Base-by-base conservation (phyloP, 495 filamentous ascomycete genomes). In the Aspergillus wentii region DNA sequence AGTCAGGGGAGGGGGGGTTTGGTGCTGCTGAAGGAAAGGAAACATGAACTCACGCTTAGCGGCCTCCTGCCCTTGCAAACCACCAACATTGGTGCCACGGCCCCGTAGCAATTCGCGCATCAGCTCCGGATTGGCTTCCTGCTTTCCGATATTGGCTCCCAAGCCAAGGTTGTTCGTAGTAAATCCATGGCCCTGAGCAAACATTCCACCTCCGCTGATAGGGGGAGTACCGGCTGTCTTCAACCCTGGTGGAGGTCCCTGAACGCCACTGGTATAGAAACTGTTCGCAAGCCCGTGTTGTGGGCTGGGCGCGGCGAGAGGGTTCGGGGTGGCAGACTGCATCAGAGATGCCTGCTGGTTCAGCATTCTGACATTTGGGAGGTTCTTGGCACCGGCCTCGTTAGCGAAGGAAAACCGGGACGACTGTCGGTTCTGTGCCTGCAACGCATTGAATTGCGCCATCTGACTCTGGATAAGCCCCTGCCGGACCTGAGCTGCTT, bases 41-140 rank as follows among this genome's bases (percentile, higher is more conserved):
- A 86, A 86, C 62, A 78, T 76, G 55, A 72, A 86, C 90, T 96
- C 89, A 95, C 90, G 89, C 86, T 94, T 94, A 75, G 75, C 76
- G 51, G 79, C 75, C 68, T 94, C 88, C 71, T 85, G 79, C 50
- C 72, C 75, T 62, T 80, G 79, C 48, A 66, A 49, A 54, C 69
- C 74, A 56, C 75, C 71, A 35, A 73, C 72, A 59, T 72, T 77
- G 45, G 69, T 65, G 35, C 71, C 68, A 47, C 80, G 68, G 48
- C 66, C 65, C 38, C 85, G 75, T 48, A 92, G 69, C 44, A 94
- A 66, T 49, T 88, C 79, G 44, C 87, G 83, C 69, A 94, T 79
- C 59, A 92, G 66, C 22, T 92, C 86, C 46, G 80, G 83, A 40
- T 75, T 80, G 33, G 72, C 70, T 43, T 90, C 87, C 54, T 90